Percentiles rank a stretch among this genome's conserved stretches.
These are phyloP conservation scores for Linderniella brevidens DNA, from an alignment of 257 asterid species.

Conservation along the genomic window DNA sequence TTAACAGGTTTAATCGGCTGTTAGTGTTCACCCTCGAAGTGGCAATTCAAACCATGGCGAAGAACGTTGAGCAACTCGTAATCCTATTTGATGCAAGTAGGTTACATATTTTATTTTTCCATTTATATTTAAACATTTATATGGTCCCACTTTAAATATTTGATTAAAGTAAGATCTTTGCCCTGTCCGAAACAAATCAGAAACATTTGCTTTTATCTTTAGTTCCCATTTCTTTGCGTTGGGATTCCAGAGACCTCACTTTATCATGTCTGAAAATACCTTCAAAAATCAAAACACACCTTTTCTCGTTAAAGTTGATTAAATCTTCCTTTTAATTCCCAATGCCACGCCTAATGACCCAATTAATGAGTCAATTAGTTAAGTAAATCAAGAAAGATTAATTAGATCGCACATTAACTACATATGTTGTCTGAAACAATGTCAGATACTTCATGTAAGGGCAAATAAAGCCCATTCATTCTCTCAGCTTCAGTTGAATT, in stretches of 20 bases:
- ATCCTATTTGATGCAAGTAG: constrained; percentile 71
- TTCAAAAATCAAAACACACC: too few relatives aligned
- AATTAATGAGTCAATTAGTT: constrained; percentile 11
- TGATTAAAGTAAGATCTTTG: background rate
- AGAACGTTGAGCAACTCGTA: constrained; percentile 55
- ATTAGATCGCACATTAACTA: too few relatives aligned
- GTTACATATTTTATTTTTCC: background rate
- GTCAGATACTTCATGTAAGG: too few relatives aligned
- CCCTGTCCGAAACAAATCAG: background rate
- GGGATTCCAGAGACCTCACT: too few relatives aligned
- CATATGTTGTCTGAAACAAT: too few relatives aligned
- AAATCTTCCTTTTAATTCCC: constrained; percentile 18
- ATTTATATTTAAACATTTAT: background rate
- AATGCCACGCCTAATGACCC: constrained; percentile 52
- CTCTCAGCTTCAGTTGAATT: too few relatives aligned
- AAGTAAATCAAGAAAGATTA: too few relatives aligned
- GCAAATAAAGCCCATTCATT: too few relatives aligned
- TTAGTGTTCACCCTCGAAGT: constrained; percentile 83
- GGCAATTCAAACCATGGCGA: constrained; percentile 70
- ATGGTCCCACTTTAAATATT: too few relatives aligned
- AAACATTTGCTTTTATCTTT: background rate
- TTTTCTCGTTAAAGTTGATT: too few relatives aligned
- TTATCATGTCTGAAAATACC: too few relatives aligned
- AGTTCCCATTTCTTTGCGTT: background rate
- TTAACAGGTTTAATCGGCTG: constrained; percentile 53